Base-by-base conservation (phyloP, 805 yeast species). In the Lachancea waltii region DNA sequence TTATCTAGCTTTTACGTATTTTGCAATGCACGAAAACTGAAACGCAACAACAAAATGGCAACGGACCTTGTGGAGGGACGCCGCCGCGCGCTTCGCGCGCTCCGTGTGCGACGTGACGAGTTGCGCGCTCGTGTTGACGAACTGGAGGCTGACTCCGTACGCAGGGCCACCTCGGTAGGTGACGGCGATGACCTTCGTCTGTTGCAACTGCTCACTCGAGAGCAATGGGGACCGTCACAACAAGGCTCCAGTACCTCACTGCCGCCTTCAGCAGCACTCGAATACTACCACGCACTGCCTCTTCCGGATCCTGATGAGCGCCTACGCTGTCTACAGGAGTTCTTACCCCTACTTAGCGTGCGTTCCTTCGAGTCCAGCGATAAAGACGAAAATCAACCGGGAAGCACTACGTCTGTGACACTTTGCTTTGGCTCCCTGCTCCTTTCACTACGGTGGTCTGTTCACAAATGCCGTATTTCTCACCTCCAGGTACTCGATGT, bases 231-330 rank as follows among this genome's bases (percentile, higher is more conserved):
- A n/a, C n/a, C n/a, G n/a, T n/a, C n/a, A n/a, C n/a, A n/a, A n/a
- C n/a, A n/a, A n/a, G n/a, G n/a, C n/a, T n/a, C n/a, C n/a, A n/a
- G n/a, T n/a, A n/a, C n/a, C n/a, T n/a, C n/a, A n/a, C n/a, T n/a
- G n/a, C n/a, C n/a, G n/a, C n/a, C n/a, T n/a, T n/a, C n/a, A 1
- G 60, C 55, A 34, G 40, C 54, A 18, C 35, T 35, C 6, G 11
- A 41, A 17, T 56, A 55, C 33, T 49, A 44, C 36, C 62, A 56
- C 33, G 50, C 58, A 2, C 26, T 56, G 36, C 62, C 63, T 2
- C 19, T 58, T 16, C 38, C 54, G 20, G 53, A 55, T 31, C 47
- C 49, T 46, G 41, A 47, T 14, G 14, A 44, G 27, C 33, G 63
- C 22, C 33, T 54, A 21, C 18, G 40, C 18, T 46, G 47, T 37